Conservation (phyloP, 1,139 yeast genomes). For the Zygoascus sp. region DNA sequence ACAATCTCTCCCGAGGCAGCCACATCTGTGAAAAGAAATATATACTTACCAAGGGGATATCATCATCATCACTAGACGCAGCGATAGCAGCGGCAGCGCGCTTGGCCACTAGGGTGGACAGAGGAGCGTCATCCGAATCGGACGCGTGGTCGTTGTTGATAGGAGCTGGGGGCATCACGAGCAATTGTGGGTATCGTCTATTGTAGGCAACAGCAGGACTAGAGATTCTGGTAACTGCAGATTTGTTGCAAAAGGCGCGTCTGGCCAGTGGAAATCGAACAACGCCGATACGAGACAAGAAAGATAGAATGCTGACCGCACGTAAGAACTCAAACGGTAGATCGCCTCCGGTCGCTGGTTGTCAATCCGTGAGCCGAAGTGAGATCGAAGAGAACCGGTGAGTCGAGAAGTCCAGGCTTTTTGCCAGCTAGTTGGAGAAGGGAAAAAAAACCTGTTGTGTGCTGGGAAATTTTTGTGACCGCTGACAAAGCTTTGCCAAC, state of each 20-base stretch:
- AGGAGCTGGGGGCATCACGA: neutral
- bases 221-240: neutral
- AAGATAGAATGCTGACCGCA: neutral
- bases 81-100: neutral
- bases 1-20: too few relatives aligned
- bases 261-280: neutral
- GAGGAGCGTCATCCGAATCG: constrained; percentile 9
- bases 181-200: neutral
- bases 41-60: constrained; percentile 20
- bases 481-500: neutral
- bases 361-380: neutral
- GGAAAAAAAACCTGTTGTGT: neutral
- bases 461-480: neutral
- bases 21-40: too few relatives aligned
- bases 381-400: neutral
- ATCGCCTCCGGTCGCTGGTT: neutral
- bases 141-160: neutral
- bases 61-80: constrained; percentile 13
- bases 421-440: neutral
- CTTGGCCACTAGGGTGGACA: neutral
- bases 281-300: neutral
- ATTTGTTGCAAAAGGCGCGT: neutral
- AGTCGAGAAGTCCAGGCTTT: neutral
- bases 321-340: neutral
- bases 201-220: neutral